These are phyloP conservation scores for Striga asiatica DNA, from an alignment of 257 asterid genomes.

Conservation along the genomic window DNA sequence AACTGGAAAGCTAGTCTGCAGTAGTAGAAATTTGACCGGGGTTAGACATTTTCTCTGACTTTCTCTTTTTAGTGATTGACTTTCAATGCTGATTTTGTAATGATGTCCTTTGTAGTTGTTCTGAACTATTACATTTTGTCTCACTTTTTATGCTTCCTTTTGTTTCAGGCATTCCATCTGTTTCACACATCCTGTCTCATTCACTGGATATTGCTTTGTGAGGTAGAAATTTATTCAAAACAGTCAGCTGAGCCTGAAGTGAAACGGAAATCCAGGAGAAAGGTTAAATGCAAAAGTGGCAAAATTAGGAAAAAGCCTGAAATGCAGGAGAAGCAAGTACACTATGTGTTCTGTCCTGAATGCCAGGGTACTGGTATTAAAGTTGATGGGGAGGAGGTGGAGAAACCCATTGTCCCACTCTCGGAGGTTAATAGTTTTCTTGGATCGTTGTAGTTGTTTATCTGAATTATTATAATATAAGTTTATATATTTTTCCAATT, in stretches of 20 bases:
- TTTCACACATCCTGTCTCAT: constrained; percentile 81
- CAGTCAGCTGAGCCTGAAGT: constrained; percentile 29
- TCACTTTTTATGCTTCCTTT: neutral
- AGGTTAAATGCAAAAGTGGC: constrained; percentile 36
- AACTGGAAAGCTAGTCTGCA: constrained; percentile 82
- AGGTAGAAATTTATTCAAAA: constrained; percentile 43
- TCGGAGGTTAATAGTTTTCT: constrained; percentile 44
- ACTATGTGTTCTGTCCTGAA: constrained; percentile 65
- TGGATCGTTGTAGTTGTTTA: neutral
- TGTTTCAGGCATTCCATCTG: constrained; percentile 76
- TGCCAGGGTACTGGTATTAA: constrained; percentile 84
- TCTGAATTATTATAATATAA: constrained; percentile 4
- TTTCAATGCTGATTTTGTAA: neutral
- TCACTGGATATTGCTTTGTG: constrained; percentile 78
- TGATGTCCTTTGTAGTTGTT: neutral
- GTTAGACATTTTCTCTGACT: constrained; percentile 26
- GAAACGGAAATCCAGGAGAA: constrained; percentile 43
- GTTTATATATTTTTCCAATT: neutral
- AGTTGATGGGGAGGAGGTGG: constrained; percentile 38
- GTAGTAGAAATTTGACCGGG: constrained; percentile 88
- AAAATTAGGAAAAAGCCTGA: constrained; percentile 24
- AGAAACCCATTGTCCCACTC: constrained; percentile 67
- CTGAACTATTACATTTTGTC: constrained; percentile 2
- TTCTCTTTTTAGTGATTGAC: neutral
- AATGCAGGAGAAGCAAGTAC: constrained; percentile 22